Evolutionary conservation across 2,329 filamentous ascomycete species (phyloP), one percentile per base, ranked within the genome.

Genomic region (Penicillium hordei): DNA sequence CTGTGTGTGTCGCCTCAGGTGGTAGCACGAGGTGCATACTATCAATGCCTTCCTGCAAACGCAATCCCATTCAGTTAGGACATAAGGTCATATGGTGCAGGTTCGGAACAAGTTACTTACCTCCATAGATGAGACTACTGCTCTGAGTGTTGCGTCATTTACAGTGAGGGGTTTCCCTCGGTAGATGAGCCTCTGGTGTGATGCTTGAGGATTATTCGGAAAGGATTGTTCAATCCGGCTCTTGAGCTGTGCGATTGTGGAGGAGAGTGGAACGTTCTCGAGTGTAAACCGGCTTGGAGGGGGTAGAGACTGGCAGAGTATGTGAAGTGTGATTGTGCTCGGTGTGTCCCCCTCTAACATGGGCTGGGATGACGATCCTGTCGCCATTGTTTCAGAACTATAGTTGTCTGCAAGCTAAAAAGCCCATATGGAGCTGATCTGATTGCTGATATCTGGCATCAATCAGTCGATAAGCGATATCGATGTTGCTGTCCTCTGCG

Each of bases 161-260:
- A 82, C 76, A 7, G 77, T 68, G 7, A 87, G 75, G 29, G 81
- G 78, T 55, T 81, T 77, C 21, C 85, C 85, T 49, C 78, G 74
- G 63, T 85, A 86, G 21, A 87, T 85, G 57, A 88, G 69, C 43
- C 83, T 78, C 72, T 87, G 85, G 43, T 75, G 70, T 19, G 75
- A 69, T 0, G 79, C 75, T 9, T 71, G 51, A 33, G 81, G 79
- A 54, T 75, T 74, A 31, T 74, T 74, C 9, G 81, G 75, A n/a
- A 86, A 69, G 10, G 75, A 71, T 57, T 79, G 67, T 46, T 79
- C 76, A 55, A 88, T 82, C 53, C 74, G 78, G 43, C 75, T 66
- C 61, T 83, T 84, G n/a, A 88, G 72, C 49, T 80, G 75, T 21
- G 72, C 76, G 48, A 88, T 70, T 2, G 81, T 86, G 2, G 74